Percentiles rank a stretch among this genome's conserved stretches.
Evolutionary conservation across 2,329 filamentous ascomycete genomes (phyloP).

Genomic region (Epichloe amarillans): DNA sequence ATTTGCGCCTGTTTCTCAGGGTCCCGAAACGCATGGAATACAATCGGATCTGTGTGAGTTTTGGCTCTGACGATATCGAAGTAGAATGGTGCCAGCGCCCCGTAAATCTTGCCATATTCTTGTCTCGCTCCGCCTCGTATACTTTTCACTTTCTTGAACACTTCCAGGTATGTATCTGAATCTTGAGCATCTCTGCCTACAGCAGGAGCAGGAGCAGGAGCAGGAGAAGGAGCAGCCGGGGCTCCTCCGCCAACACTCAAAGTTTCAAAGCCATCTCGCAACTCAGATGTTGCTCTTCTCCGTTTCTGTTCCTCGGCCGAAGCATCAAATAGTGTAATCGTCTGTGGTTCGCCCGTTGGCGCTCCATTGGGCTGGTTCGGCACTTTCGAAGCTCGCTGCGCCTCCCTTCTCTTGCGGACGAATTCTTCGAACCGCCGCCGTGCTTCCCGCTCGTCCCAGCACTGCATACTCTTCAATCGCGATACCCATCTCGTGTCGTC

Average conservation of each 20-base stretch:
- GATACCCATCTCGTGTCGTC: slow-evolving; percentile 94
- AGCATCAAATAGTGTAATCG: slow-evolving; percentile 60
- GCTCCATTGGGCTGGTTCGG: slow-evolving; percentile 10
- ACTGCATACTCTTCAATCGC: slow-evolving; percentile 70
- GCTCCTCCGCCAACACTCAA: slow-evolving; percentile 39
- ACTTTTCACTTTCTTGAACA: slow-evolving; percentile 60
- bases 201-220: slow-evolving; percentile 12
- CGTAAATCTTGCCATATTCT: slow-evolving; percentile 84
- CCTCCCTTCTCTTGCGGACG: slow-evolving; percentile 45
- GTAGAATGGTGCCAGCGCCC: slow-evolving; percentile 80
- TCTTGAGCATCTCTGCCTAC: slow-evolving; percentile 39
- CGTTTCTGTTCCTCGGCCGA: slow-evolving; percentile 50
- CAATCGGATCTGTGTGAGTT: slow-evolving; percentile 64
- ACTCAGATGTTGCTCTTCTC: slow-evolving; percentile 21
- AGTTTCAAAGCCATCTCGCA: slow-evolving; percentile 65
- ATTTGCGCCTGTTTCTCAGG: slow-evolving; percentile 86
- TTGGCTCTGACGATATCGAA: slow-evolving; percentile 60
- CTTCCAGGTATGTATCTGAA: slow-evolving; percentile 50
- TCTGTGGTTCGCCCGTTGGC: slow-evolving; percentile 8
- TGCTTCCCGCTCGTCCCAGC: slow-evolving; percentile 85
- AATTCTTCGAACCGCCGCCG: slow-evolving; percentile 66
- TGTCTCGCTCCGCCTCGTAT: slow-evolving; percentile 73
- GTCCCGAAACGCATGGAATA: slow-evolving; percentile 78
- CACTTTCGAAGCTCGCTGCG: slow-evolving; percentile 11
- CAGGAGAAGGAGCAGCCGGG: not conserved